Evolutionary conservation across 2,329 filamentous ascomycete genomes (phyloP).

Genomic region (Aureobasidium sp.): DNA sequence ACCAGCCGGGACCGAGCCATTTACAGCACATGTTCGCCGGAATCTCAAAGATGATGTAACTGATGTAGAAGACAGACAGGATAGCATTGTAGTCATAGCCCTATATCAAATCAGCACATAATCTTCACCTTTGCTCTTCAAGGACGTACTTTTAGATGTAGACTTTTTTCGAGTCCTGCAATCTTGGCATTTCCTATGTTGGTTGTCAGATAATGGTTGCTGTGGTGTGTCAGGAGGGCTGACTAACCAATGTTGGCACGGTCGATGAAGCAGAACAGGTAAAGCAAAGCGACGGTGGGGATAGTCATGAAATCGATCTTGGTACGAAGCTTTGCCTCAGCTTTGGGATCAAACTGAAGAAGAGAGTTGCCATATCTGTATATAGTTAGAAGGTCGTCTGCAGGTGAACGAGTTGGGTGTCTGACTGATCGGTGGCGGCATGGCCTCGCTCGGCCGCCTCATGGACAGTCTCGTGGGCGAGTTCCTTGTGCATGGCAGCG

Average conservation of each 20-base stretch:
- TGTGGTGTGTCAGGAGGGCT: not conserved
- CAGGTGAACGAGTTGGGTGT: not conserved
- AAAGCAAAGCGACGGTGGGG: constrained; percentile 59
- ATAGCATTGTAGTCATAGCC: constrained; percentile 63
- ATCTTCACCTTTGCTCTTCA: no score
- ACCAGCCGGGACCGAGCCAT: constrained; percentile 65
- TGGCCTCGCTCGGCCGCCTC: constrained; percentile 41
- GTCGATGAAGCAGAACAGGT: constrained; percentile 69
- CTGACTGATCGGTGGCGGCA: constrained; percentile 43
- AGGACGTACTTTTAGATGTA: constrained; percentile 37
- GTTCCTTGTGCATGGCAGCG: constrained; percentile 10
- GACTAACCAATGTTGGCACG: constrained; percentile 61
- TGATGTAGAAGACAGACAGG: constrained; percentile 63
- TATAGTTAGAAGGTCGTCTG: constrained; percentile 11
- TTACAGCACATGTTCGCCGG: constrained; percentile 64
- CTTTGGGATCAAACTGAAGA: constrained; percentile 49
- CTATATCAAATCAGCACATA: not conserved
- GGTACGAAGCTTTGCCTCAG: constrained; percentile 51
- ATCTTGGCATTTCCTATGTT: constrained; percentile 59
- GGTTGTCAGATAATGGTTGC: not conserved
- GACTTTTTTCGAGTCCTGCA: constrained; percentile 57
- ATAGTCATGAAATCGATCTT: constrained; percentile 62
- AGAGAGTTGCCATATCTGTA: constrained; percentile 44
- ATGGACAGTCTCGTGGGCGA: constrained; percentile 23
- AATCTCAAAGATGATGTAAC: constrained; percentile 67